These are phyloP conservation scores for Penicillium roqueforti DNA, from an alignment of 495 filamentous ascomycete species.

Conservation along the genomic window DNA sequence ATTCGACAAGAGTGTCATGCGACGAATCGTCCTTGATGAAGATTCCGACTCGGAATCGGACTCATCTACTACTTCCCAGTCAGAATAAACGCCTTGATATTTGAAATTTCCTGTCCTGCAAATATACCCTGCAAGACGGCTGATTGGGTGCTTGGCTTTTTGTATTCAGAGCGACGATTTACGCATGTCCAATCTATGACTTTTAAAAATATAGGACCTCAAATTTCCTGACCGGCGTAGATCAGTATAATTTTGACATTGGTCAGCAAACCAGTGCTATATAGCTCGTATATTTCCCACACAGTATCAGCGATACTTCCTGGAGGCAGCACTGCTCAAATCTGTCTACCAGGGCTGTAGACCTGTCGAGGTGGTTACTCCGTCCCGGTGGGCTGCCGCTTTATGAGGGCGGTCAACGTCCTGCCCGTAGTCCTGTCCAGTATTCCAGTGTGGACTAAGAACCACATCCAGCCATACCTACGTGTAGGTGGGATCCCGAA, in stretches of 20 bases:
- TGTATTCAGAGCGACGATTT: conserved; percentile 11
- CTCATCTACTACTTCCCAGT: conserved; percentile 21
- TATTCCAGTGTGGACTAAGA: no score
- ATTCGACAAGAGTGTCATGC: conserved; percentile 84
- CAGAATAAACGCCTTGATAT: conserved; percentile 18
- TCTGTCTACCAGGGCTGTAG: no score
- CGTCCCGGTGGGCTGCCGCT: not conserved
- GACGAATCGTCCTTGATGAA: conserved; percentile 71
- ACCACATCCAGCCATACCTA: no score
- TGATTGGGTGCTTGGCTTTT: conserved; percentile 6
- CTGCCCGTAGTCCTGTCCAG: no score
- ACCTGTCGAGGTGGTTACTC: not conserved
- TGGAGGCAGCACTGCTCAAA: no score
- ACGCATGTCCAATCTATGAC: conserved; percentile 11
- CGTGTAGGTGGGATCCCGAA: no score
- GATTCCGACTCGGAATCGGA: conserved; percentile 48
- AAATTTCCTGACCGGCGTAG: no score
- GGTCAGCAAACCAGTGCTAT: no score
- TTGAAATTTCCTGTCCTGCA: conserved; percentile 1
- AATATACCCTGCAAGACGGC: conserved; percentile 6
- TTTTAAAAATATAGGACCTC: not conserved
- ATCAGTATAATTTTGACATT: no score
- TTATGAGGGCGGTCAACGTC: not conserved
- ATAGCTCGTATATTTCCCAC: no score
- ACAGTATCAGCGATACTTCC: no score